Evolutionary conservation across 129 eudicot species (phyloP).

Genomic region (Ambrosia artemisiifolia): DNA sequence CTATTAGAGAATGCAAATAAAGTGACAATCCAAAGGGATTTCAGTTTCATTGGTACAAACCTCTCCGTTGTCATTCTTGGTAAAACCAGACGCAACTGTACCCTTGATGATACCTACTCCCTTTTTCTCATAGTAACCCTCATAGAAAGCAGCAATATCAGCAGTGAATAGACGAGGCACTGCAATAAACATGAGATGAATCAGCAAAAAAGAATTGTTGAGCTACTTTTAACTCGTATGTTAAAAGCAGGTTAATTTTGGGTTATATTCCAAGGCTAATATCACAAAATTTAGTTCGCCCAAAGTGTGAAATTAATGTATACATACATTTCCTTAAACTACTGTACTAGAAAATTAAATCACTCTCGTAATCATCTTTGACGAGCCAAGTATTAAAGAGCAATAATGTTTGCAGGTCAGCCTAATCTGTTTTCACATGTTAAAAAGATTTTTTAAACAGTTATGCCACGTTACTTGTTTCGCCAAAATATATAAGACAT

Average conservation of each 20-base stretch:
- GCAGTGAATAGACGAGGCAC: slow-evolving; percentile 99
- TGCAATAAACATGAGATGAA: slow-evolving; percentile 27
- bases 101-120: slow-evolving; percentile 83
- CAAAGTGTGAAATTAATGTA: no score
- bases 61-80: slow-evolving; percentile 58
- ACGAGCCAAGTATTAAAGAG: no score
- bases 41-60: slow-evolving; percentile 34
- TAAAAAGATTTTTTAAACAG: not conserved
- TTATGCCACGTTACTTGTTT: not conserved
- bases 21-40: not conserved
- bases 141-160: slow-evolving; percentile 89
- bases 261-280: no score
- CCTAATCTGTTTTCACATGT: not conserved
- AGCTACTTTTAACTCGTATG: no score
- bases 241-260: no score
- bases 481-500: not conserved
- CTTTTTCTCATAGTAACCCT: slow-evolving; percentile 76
- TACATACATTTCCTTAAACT: no score
- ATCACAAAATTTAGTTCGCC: no score
- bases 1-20: not conserved
- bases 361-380: no score
- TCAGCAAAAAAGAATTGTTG: no score
- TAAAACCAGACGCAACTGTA: slow-evolving; percentile 94
- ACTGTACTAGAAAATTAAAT: no score
- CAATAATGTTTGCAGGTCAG: not conserved